These are phyloP conservation scores for Carex pumila DNA, from an alignment of 176 grass and related monocot species.

Conservation along the genomic window DNA sequence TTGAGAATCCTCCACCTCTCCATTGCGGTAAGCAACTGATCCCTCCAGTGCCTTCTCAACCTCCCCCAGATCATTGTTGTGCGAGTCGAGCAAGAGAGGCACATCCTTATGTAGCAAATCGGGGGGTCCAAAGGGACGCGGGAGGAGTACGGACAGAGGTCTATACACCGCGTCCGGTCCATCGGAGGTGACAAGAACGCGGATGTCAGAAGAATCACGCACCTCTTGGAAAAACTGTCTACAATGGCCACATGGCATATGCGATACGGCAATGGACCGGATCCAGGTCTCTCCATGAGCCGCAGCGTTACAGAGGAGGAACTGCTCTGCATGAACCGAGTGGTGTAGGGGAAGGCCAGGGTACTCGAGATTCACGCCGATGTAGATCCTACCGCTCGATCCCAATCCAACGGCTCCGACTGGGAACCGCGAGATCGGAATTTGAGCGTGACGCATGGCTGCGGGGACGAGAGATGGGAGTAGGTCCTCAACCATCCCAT, in stretches of 20 bases:
- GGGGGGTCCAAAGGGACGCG: slow-evolving; percentile 59
- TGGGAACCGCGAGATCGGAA: slow-evolving; percentile 59
- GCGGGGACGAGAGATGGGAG: slow-evolving; percentile 62
- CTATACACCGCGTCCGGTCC: slow-evolving; percentile 46
- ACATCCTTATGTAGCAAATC: slow-evolving; percentile 59
- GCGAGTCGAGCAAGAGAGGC: slow-evolving; percentile 67
- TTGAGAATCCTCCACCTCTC: slow-evolving; percentile 4
- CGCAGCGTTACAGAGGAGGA: slow-evolving; percentile 69
- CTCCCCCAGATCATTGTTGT: slow-evolving; percentile 48
- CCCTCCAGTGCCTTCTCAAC: background rate
- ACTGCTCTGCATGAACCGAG: slow-evolving; percentile 82
- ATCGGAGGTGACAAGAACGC: slow-evolving; percentile 74
- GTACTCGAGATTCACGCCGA: slow-evolving; percentile 92
- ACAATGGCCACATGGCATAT: slow-evolving; percentile 94
- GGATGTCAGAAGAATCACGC: slow-evolving; percentile 60
- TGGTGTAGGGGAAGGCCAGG: slow-evolving; percentile 49
- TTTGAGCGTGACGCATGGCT: slow-evolving; percentile 41
- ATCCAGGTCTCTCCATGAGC: slow-evolving; percentile 61
- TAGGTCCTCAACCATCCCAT: slow-evolving; percentile 57
- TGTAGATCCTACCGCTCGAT: slow-evolving; percentile 63
- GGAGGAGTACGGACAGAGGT: slow-evolving; percentile 60
- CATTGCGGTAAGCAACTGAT: slow-evolving; percentile 21
- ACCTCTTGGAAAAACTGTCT: slow-evolving; percentile 96
- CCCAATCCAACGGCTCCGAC: slow-evolving; percentile 88
- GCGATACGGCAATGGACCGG: slow-evolving; percentile 74